phyloP scores from a whole-genome alignment of 805 yeast species.

The Cyberlindnera amylophila region DNA sequence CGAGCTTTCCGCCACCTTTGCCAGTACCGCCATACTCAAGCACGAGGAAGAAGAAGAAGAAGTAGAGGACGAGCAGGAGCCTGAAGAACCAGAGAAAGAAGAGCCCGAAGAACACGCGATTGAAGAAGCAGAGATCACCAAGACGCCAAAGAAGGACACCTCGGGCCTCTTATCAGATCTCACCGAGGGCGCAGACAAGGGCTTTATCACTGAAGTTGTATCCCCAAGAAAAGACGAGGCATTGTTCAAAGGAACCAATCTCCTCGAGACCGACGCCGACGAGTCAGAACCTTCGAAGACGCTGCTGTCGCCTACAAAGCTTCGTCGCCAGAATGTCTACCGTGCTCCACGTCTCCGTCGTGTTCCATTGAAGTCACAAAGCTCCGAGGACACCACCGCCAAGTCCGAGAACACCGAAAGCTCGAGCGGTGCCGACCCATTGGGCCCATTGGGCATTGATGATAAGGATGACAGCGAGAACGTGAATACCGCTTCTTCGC shows the following conservation, averaged over 20 bases:
- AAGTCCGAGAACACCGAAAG: constrained; percentile 12
- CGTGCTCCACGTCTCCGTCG: constrained; percentile 47
- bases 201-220: constrained; percentile 14
- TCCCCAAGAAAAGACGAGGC: constrained; percentile 32
- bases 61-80: too few relatives aligned
- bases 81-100: neutral
- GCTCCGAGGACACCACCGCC: constrained; percentile 1
- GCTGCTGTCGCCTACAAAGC: constrained; percentile 35
- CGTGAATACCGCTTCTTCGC: constrained; percentile 25
- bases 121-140: constrained; percentile 4
- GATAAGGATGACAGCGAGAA: constrained; percentile 30
- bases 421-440: constrained; percentile 29
- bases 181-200: constrained; percentile 34
- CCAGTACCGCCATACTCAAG: constrained; percentile 6
- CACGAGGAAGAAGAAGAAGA: too few relatives aligned
- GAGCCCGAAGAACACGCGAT: constrained; percentile 4
- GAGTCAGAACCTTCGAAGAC: constrained; percentile 7
- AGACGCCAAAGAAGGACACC: constrained; percentile 14
- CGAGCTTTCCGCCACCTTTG: constrained; percentile 22
- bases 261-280: constrained; percentile 5
- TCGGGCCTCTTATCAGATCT: constrained; percentile 39
- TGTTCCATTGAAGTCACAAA: constrained; percentile 22
- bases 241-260: constrained; percentile 30
- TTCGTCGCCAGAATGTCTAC: constrained; percentile 41
- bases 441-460: constrained; percentile 31